Base-by-base conservation (phyloP, 352 stramenopile species). In the Phytophthora melonis region DNA sequence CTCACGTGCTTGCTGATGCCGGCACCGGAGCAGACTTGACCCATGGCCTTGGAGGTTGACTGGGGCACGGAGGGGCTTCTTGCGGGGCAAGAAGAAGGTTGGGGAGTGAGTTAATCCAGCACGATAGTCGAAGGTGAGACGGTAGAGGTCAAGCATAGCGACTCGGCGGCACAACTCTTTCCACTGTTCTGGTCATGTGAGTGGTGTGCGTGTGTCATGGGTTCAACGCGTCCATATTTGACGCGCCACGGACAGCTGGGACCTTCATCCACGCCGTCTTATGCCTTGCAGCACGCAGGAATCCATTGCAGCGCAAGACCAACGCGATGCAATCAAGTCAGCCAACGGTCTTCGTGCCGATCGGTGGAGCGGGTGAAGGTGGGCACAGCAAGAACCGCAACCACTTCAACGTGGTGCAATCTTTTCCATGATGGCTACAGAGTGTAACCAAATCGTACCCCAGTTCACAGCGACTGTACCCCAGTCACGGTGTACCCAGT, bases 1-100 rank as follows among this genome's bases (percentile, higher is more conserved):
- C 56, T 50, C 27, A 88, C 78, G 59, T 84, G 70, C 63, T 88
- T 91, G 79, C 75, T 74, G n/a, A 89, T 70, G 19, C 68, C 70
- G 34, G 70, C 58, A 58, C 81, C 80, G 56, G 79, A 86, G 52
- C 83, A 91, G 39, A 89, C 83, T 75, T 91, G 80, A 52, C 83
- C 83, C 83, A 91, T 91, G 39, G 56, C 78, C 6, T 39, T 61
- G 55, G 43, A 49, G 32, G 25, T 30, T 30, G 3, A 30, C 25
- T 30, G 25, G 25, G 25, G 25, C 25, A 30, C 1, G 25, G 25
- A 30, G 25, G 41, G 36, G 32, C 60, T 62, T 63, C 63, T 70
- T 78, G 70, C 23, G 41, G 63, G 63, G 73, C 70, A 73, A 71
- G 59, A 59, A 41, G 73, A 68, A 74, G 59, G 75, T 82, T 67